Evolutionary conservation across 75 land plant species (phyloP), one percentile per base, ranked within the genome.

Genomic region (Picea sitchensis): DNA sequence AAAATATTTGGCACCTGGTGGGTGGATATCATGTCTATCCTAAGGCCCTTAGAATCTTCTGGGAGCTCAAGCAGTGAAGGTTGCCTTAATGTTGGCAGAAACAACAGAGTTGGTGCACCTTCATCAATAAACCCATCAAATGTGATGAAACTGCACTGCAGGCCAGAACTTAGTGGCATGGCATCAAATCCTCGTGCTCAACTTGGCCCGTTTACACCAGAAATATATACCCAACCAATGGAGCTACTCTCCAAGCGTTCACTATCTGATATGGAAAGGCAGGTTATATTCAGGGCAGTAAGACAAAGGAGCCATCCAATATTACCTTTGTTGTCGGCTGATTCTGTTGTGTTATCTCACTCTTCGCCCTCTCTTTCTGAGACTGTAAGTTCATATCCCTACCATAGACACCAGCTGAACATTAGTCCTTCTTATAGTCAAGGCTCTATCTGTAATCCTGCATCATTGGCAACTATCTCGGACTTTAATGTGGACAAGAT

Each of bases 21-120:
- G 47, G 73, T 69, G 21, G n/a, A 38, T 69, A 69, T 38, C n/a
- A 69, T 69, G 73, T 38, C 73, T 34, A 69, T 69, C 73, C 18
- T 69, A 69, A 18, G 73, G 68, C 17, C 68, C 3, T 65, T 65
- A 69, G 73, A 69, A 69, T 20, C 47, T 36, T 69, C 73, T 69
- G 21, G 73, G 1, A 69, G n/a, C 47, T 38, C 73, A 38, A 69
- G 14, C 73, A 18, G 11, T 69, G 73, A 69, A 69, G 73, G 73
- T 9, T 15, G 31, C 18, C n/a, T 69, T 36, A 36, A 69, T 69
- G 73, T 38, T 69, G 73, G 47, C n/a, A 18, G 73, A 17, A 69
- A 44, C 73, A 69, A 69, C n/a, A 38, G n/a, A 69, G 51, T 38
- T 69, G 73, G 51, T 17, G 36, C 73, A 38, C 47, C 73, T 38